Conservation (phyloP, 2,329 filamentous ascomycete species). For the Trichoderma polysporum region DNA sequence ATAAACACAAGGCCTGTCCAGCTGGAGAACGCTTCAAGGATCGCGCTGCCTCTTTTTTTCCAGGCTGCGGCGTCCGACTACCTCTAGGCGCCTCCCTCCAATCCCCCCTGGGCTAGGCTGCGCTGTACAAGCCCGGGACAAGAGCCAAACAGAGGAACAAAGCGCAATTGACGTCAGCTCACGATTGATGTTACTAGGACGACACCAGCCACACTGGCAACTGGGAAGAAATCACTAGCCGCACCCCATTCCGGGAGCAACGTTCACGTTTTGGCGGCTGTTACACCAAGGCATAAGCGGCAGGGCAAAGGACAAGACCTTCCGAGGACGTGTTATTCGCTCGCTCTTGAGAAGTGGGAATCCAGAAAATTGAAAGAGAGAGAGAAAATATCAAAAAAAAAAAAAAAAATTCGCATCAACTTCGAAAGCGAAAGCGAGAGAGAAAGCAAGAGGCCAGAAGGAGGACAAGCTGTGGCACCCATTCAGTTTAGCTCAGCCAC, state of each 20-base stretch:
- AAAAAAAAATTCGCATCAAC: not conserved
- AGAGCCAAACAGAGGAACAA: not conserved
- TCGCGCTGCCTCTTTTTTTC: not conserved
- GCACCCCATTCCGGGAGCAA: slow-evolving; percentile 16
- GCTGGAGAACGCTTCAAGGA: not conserved
- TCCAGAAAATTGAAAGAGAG: slow-evolving; percentile 31
- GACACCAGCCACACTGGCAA: slow-evolving; percentile 10
- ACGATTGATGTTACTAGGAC: slow-evolving; percentile 12
- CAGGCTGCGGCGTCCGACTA: not conserved
- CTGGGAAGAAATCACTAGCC: not conserved
- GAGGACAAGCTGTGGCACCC: not conserved
- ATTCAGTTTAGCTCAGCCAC: slow-evolving; percentile 11
- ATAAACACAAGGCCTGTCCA: not conserved
- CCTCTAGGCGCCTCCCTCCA: not conserved
- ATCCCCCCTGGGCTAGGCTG: not conserved
- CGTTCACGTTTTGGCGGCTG: not conserved
- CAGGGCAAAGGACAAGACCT: not conserved
- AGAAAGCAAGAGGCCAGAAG: not conserved
- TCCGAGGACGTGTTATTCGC: slow-evolving; percentile 9
- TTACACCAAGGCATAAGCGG: not conserved
- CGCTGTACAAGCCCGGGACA: not conserved
- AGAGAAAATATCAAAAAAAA: slow-evolving; percentile 6
- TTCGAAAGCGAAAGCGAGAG: not conserved
- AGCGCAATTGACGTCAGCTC: slow-evolving; percentile 20
- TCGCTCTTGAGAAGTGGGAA: not conserved